These are phyloP conservation scores for Phytophthora constricta DNA, from an alignment of 352 stramenopile species.

Conservation along the genomic window DNA sequence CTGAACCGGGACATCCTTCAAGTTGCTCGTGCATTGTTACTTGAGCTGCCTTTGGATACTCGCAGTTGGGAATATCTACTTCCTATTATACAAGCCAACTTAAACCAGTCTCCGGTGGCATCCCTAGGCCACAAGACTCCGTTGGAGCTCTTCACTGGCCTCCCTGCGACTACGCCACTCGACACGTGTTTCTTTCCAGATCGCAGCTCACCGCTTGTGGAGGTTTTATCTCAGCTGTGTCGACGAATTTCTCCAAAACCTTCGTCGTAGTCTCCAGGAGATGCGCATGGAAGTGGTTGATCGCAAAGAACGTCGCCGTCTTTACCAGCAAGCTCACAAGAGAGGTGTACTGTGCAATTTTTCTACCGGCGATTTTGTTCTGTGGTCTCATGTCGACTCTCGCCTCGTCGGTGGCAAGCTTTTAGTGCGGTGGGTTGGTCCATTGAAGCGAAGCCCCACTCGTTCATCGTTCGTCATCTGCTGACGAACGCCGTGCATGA, in stretches of 20 bases:
- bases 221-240: neutral
- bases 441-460: constrained; percentile 19
- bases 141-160: constrained; percentile 24
- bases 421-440: constrained; percentile 15
- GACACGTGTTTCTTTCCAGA: neutral
- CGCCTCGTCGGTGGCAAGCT: constrained; percentile 16
- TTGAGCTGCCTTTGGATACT: too few species aligned
- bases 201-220: neutral
- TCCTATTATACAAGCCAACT: too few species aligned
- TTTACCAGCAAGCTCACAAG: neutral
- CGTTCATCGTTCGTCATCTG: constrained; percentile 24
- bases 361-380: constrained; percentile 19
- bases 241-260: neutral
- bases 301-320: neutral
- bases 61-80: too few species aligned
- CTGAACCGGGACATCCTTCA: too few species aligned
- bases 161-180: neutral
- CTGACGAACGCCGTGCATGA: constrained; percentile 17
- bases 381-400: constrained; percentile 22
- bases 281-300: constrained; percentile 6
- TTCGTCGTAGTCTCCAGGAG: neutral
- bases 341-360: neutral
- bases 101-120: constrained; percentile 11
- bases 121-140: constrained; percentile 2
- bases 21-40: too few species aligned